Percentiles rank a stretch among this genome's conserved stretches.
Evolutionary conservation across 2,329 filamentous ascomycete species (phyloP).

Genomic region (Fusarium sp.): DNA sequence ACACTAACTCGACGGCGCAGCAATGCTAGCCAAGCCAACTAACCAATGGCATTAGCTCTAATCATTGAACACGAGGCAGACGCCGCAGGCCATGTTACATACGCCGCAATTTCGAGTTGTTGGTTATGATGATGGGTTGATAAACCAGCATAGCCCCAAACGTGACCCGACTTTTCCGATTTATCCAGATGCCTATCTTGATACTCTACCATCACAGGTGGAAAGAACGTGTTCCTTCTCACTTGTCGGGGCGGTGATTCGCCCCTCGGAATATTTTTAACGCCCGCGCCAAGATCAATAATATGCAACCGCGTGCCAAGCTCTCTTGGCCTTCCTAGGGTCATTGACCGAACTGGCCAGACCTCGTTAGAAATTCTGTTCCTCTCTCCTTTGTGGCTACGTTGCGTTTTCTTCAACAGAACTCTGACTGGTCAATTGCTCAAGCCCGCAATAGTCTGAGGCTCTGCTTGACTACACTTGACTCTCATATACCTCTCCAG

Average conservation of each 20-base stretch:
- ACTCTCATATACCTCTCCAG: neutral
- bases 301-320: constrained; percentile 19
- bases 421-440: neutral
- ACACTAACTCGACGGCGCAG: neutral
- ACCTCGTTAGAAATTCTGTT: neutral
- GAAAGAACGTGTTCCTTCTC: no score
- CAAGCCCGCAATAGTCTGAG: neutral
- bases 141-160: neutral
- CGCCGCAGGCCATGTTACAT: no score
- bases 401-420: neutral
- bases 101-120: no score
- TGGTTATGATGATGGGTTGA: neutral
- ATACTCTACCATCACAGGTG: no score
- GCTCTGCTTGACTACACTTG: neutral
- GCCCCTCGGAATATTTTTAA: neutral
- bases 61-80: neutral
- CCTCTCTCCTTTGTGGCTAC: neutral
- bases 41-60: neutral
- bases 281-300: constrained; percentile 10
- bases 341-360: no score
- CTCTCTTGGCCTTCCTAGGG: constrained; percentile 9
- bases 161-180: no score
- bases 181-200: no score
- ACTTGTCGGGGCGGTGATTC: no score
- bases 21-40: neutral